Evolutionary conservation across 345 rosid genomes (phyloP).

Genomic region (Anastatica hierochuntica): DNA sequence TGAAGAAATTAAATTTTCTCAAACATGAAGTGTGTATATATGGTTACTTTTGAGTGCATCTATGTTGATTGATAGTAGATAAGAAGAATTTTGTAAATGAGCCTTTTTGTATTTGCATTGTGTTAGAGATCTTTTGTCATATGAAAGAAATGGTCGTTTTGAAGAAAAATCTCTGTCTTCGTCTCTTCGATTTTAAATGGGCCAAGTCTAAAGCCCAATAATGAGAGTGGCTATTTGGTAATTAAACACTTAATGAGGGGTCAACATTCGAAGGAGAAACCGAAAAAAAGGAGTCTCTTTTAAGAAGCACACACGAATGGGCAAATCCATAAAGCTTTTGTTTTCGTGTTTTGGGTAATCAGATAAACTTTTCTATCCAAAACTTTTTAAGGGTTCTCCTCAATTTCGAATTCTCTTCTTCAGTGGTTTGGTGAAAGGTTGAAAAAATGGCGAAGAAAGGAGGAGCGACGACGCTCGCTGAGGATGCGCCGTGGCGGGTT

Average conservation of each 20-base stretch:
- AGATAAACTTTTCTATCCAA: no score
- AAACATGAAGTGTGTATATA: not conserved
- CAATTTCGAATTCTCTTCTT: not conserved
- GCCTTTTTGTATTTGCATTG: not conserved
- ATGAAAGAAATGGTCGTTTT: no score
- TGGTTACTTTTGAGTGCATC: not conserved
- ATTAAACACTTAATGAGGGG: not conserved
- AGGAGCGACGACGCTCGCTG: conserved; percentile 39
- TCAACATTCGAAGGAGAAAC: no score
- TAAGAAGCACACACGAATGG: conserved; percentile 21
- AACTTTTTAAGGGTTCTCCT: not conserved
- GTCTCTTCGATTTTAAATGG: not conserved
- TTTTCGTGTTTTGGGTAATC: no score
- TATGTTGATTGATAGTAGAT: not conserved
- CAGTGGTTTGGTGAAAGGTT: not conserved
- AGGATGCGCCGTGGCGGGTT: conserved; percentile 85
- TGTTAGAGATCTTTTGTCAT: not conserved
- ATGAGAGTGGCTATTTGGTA: not conserved
- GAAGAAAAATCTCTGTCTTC: not conserved
- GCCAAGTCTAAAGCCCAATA: not conserved
- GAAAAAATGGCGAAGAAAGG: conserved; percentile 51
- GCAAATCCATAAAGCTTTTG: conserved; percentile 25
- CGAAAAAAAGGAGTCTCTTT: conserved; percentile 7
- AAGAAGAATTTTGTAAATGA: no score
- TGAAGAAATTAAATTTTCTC: no score